A percentile compares a stretch with the other conserved stretches of the same genome.
These are phyloP conservation scores for Grigorovia humatica DNA, from an alignment of 805 yeast species.

Conservation along the genomic window DNA sequence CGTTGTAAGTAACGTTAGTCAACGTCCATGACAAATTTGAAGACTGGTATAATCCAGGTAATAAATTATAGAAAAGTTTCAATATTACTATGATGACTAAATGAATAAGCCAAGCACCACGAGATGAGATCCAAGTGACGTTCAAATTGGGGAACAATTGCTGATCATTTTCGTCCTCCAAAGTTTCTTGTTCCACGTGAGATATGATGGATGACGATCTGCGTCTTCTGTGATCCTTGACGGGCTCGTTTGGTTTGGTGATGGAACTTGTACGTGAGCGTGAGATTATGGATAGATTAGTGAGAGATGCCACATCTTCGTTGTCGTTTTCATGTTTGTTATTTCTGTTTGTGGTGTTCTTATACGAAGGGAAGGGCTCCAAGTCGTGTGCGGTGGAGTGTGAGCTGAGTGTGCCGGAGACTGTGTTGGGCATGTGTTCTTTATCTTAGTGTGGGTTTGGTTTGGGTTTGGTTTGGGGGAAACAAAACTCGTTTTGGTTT, in stretches of 20 bases:
- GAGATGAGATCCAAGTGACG: slow-evolving; percentile 92
- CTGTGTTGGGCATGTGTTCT: not conserved
- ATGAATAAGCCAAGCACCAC: slow-evolving; percentile 95
- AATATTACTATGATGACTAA: slow-evolving; percentile 68
- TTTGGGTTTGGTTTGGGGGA: too few species aligned
- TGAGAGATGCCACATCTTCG: not conserved
- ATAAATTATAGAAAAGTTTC: slow-evolving; percentile 64
- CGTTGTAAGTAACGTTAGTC: slow-evolving; percentile 80
- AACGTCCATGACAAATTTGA: slow-evolving; percentile 83
- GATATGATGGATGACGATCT: slow-evolving; percentile 85
- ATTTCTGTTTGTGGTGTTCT: not conserved
- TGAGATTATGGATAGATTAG: slow-evolving; percentile 1
- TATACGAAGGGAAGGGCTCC: slow-evolving; percentile 26
- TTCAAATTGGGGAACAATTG: slow-evolving; percentile 79
- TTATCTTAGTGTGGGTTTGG: not conserved
- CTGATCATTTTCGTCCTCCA: slow-evolving; percentile 89
- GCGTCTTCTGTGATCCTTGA: slow-evolving; percentile 40
- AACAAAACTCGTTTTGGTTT: not conserved
- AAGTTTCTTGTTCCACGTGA: slow-evolving; percentile 85
- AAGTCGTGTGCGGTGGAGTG: slow-evolving; percentile 2
- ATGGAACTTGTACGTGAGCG: slow-evolving; percentile 4
- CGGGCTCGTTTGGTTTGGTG: slow-evolving; percentile 21
- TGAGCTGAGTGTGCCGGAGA: not conserved
- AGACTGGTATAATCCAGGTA: slow-evolving; percentile 61
- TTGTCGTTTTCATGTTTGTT: not conserved